Conservation (phyloP, 805 yeast genomes). For the Kluyveromyces aestuarii region DNA sequence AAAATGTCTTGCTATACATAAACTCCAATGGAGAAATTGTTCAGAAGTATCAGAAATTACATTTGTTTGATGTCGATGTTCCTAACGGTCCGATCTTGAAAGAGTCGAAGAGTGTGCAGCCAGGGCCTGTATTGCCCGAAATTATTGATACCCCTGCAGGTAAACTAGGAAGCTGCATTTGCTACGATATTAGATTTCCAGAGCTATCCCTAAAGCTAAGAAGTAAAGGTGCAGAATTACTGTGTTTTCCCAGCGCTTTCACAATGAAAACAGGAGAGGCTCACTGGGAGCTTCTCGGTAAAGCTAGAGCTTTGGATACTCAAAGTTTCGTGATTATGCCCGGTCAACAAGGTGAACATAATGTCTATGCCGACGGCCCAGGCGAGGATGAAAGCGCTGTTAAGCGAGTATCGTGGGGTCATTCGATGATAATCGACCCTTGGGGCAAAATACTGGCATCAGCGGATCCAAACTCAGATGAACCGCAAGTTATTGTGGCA, state of each 20-base stretch:
- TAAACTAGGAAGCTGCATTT: constrained; percentile 61
- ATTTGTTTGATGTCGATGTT: constrained; percentile 81
- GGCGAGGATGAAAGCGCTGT: constrained; percentile 7
- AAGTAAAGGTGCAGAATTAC: constrained; percentile 60
- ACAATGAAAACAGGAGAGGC: constrained; percentile 85
- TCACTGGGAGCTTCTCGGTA: constrained; percentile 78
- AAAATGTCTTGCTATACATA: constrained; percentile 69
- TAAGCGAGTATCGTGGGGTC: constrained; percentile 73
- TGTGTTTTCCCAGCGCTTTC: constrained; percentile 88
- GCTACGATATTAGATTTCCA: constrained; percentile 85
- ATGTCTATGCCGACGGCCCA: constrained; percentile 34
- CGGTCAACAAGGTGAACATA: constrained; percentile 77
- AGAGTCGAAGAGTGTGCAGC: constrained; percentile 74
- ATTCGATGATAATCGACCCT: constrained; percentile 80
- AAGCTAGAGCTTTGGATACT: constrained; percentile 80
- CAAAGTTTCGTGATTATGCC: constrained; percentile 86
- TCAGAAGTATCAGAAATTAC: constrained; percentile 74
- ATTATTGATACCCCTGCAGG: constrained; percentile 58
- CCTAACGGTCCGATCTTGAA: constrained; percentile 68
- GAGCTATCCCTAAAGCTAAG: constrained; percentile 63
- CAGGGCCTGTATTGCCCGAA: constrained; percentile 47
- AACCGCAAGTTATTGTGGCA: constrained; percentile 45
- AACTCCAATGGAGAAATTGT: constrained; percentile 52
- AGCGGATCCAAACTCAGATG: constrained; percentile 34
- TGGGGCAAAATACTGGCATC: constrained; percentile 75